phyloP scores from a whole-genome alignment of 2,329 filamentous ascomycete genomes.

The Venturia effusa region DNA sequence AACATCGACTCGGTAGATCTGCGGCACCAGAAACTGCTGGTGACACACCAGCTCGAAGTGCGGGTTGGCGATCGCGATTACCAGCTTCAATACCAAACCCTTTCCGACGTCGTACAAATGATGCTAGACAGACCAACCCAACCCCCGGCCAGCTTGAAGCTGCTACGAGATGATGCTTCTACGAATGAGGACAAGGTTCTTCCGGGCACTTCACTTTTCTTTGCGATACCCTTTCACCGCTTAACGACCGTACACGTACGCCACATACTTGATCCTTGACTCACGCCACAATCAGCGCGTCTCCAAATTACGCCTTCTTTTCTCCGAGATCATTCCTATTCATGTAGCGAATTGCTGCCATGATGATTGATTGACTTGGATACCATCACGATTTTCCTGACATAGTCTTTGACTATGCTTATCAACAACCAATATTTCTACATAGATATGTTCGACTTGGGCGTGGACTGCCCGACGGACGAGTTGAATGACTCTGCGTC shows the following conservation, averaged over 20 bases:
- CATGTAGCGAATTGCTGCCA: background rate
- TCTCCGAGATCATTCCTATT: background rate
- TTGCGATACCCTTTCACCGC: conserved; percentile 31
- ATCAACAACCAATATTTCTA: background rate
- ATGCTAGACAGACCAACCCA: conserved; percentile 16
- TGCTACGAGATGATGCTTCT: conserved; percentile 12
- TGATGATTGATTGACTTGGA: background rate
- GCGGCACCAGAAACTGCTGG: background rate
- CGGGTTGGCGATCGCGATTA: conserved; percentile 21
- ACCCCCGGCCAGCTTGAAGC: conserved; percentile 28
- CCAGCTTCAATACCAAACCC: conserved; percentile 13
- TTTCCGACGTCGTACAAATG: conserved; percentile 10
- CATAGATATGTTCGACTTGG: background rate
- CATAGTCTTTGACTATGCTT: background rate
- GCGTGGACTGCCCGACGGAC: background rate
- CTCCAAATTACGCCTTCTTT: background rate
- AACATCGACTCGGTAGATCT: background rate
- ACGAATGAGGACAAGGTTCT: conserved; percentile 15
- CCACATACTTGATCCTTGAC: background rate
- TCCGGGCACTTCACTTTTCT: conserved; percentile 24
- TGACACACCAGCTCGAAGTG: conserved; percentile 17
- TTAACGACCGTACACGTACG: background rate
- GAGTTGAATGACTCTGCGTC: background rate
- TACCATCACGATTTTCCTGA: background rate
- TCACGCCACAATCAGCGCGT: background rate